phyloP scores from a whole-genome alignment of 202 grass and related monocot genomes.

The Eragrostis tef region DNA sequence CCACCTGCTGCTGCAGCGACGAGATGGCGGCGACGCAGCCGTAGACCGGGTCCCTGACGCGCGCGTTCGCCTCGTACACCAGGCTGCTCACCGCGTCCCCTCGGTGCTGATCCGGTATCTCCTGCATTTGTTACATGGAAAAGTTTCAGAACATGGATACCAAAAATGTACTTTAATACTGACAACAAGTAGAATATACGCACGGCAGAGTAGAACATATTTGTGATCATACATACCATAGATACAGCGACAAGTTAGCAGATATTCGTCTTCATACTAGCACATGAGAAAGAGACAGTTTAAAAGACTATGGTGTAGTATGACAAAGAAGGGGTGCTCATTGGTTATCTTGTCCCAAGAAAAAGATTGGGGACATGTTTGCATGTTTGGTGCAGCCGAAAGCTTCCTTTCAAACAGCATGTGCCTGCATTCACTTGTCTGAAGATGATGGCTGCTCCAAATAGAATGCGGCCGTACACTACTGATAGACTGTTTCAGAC shows the following conservation, averaged over 20 bases:
- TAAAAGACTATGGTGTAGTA: not conserved
- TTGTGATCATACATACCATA: not conserved
- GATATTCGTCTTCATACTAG: not conserved
- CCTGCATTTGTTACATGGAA: conserved; percentile 48
- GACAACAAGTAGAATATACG: not conserved
- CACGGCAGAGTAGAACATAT: not conserved
- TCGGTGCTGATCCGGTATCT: conserved; percentile 78
- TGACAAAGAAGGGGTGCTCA: not conserved
- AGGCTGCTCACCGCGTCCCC: conserved; percentile 92
- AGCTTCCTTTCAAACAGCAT: conserved; percentile 34
- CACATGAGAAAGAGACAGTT: not conserved
- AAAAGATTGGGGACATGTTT: conserved; percentile 27
- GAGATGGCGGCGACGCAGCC: conserved; percentile 92
- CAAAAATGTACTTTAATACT: not conserved
- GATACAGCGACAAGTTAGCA: not conserved
- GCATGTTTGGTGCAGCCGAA: conserved; percentile 51
- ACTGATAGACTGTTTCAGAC: conserved; percentile 16
- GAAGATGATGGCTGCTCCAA: conserved; percentile 21
- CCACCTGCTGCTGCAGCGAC: conserved; percentile 86
- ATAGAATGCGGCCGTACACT: not conserved
- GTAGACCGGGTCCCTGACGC: conserved; percentile 83
- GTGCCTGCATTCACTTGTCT: conserved; percentile 20
- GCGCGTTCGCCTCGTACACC: conserved; percentile 98
- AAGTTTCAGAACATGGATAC: conserved; percentile 14
- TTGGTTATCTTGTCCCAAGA: conserved; percentile 40